phyloP scores from a whole-genome alignment of 257 asterid species.

The Solanum clarkiae region DNA sequence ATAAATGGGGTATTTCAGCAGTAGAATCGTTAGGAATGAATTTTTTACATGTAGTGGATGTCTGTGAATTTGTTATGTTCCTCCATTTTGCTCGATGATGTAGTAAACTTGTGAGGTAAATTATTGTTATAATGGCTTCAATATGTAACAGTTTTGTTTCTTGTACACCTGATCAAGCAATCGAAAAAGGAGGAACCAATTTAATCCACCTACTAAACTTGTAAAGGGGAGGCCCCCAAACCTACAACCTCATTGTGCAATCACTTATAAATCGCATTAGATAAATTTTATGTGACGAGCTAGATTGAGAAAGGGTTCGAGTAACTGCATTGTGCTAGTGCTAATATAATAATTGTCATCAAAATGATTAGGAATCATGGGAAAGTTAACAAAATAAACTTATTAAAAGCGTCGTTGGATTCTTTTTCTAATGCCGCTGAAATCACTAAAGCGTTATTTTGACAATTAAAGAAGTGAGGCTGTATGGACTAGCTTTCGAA shows the following conservation, averaged over 20 bases:
- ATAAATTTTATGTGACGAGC: too few relatives aligned
- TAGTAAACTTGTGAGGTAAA: background rate
- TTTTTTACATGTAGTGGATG: background rate
- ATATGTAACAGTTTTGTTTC: background rate
- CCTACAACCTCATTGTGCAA: too few relatives aligned
- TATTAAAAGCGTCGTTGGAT: background rate
- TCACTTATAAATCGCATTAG: too few relatives aligned
- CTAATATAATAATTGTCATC: too few relatives aligned
- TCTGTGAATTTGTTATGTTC: background rate
- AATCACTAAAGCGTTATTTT: background rate
- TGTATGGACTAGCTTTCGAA: background rate
- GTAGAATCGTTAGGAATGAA: background rate
- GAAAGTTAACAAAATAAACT: background rate
- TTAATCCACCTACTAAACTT: background rate
- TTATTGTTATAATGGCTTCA: background rate
- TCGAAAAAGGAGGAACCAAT: background rate
- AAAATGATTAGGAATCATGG: background rate
- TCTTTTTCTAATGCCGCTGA: background rate
- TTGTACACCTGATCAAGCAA: background rate
- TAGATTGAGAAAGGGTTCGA: too few relatives aligned
- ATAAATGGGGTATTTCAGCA: background rate
- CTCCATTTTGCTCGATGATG: background rate
- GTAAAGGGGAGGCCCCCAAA: background rate
- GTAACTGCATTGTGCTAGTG: too few relatives aligned
- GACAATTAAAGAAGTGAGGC: background rate